Conservation (phyloP, 1,284 basidiomycete species). For the Austropuccinia psidii region DNA sequence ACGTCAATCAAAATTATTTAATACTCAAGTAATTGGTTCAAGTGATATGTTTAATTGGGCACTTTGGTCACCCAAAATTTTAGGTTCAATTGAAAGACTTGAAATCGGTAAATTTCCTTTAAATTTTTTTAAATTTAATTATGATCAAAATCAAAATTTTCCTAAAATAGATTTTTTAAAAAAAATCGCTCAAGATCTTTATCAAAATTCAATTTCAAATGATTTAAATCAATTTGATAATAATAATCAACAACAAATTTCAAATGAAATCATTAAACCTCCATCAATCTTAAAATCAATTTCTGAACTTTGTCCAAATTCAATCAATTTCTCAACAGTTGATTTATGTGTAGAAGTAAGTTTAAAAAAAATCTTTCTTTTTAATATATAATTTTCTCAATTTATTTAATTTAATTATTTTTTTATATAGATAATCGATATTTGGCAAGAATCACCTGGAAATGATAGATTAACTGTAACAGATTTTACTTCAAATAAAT, state of each 20-base stretch:
- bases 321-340: background rate
- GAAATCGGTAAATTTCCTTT: background rate
- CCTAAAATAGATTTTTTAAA: no score
- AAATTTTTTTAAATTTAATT: background rate
- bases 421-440: constrained; percentile 13
- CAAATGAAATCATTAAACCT: background rate
- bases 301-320: background rate
- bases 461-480: constrained; percentile 28
- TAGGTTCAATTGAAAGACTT: constrained; percentile 11
- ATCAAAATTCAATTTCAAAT: background rate
- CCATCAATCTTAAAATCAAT: background rate
- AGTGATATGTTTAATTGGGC: constrained; percentile 9
- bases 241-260: background rate
- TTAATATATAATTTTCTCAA: background rate
- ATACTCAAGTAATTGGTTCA: constrained; percentile 19
- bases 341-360: constrained; percentile 27
- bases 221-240: background rate
- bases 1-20: background rate
- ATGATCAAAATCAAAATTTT: no score
- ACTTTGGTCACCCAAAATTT: constrained; percentile 1
- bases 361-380: background rate
- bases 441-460: background rate
- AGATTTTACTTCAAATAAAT: constrained; percentile 4
- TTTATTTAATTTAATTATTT: background rate
- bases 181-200: background rate